Evolutionary conservation across 2,329 filamentous ascomycete genomes (phyloP).

Genomic region (Cercospora brassicicola): DNA sequence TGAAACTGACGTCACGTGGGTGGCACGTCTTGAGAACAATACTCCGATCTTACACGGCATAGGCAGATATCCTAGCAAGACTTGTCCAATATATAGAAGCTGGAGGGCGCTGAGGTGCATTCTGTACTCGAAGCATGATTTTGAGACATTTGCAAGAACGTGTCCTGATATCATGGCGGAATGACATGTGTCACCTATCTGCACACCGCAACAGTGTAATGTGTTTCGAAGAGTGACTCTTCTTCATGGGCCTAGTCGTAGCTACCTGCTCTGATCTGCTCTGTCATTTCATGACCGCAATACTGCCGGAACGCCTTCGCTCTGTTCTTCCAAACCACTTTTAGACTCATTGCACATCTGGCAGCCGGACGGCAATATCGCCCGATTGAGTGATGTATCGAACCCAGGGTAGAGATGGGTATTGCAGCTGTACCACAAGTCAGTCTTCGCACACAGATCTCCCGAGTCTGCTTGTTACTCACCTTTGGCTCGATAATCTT

Average conservation of each 20-base stretch:
- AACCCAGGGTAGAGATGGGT: conserved; percentile 95
- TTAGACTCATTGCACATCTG: conserved; percentile 62
- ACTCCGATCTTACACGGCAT: not conserved
- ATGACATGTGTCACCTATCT: not conserved
- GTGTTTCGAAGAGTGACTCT: not conserved
- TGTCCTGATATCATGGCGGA: not conserved
- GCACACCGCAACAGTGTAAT: not conserved
- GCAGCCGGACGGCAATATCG: conserved; percentile 90
- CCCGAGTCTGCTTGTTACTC: conserved; percentile 25
- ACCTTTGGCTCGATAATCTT: conserved; percentile 99
- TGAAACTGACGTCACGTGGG: not conserved
- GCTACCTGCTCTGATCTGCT: not conserved
- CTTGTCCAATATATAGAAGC: too few species aligned
- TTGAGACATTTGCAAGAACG: not conserved
- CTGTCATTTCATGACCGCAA: conserved; percentile 1
- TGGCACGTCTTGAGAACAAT: not conserved
- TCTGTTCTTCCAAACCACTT: conserved; percentile 16
- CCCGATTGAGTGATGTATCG: conserved; percentile 98
- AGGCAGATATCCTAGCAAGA: too few species aligned
- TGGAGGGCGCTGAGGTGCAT: too few species aligned
- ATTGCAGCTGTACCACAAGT: conserved; percentile 74
- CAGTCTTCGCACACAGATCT: conserved; percentile 21
- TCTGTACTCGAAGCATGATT: not conserved
- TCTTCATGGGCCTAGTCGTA: not conserved
- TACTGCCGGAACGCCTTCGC: conserved; percentile 9